phyloP scores from a whole-genome alignment of 1,284 basidiomycete genomes.

The Schizophyllum commune region DNA sequence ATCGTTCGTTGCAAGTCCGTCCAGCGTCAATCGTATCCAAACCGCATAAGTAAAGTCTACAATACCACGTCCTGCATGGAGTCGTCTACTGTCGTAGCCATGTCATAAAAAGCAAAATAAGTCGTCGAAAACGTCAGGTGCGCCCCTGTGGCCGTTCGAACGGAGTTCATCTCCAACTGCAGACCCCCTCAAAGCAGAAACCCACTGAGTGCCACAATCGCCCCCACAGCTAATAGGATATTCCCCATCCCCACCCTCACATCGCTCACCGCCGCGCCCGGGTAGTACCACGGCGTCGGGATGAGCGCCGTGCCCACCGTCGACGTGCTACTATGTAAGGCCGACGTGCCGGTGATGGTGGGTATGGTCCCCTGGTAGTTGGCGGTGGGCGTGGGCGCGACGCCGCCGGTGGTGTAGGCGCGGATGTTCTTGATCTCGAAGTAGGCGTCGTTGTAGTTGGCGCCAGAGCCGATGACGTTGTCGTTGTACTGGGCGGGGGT shows the following conservation, averaged over 20 bases:
- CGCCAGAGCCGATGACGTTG: conserved; percentile 31
- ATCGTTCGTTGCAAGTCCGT: too few relatives aligned
- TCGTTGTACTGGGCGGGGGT: conserved; percentile 26
- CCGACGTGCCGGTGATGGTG: background rate
- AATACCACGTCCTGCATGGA: background rate
- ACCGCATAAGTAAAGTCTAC: background rate
- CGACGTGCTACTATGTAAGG: background rate
- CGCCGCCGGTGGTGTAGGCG: conserved; percentile 22
- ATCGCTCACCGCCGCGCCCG: background rate
- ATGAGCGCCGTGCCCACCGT: background rate
- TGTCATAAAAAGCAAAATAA: background rate
- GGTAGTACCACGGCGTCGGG: background rate
- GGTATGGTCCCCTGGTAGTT: background rate
- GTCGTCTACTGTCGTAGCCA: background rate
- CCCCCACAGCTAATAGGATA: background rate
- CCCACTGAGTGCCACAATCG: background rate
- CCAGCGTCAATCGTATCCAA: background rate
- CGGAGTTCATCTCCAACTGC: too few relatives aligned
- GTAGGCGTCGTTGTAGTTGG: conserved; percentile 22
- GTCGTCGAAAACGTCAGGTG: too few relatives aligned
- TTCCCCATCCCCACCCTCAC: background rate
- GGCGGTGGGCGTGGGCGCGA: conserved; percentile 19
- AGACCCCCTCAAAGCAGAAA: background rate
- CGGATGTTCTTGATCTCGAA: conserved; percentile 24
- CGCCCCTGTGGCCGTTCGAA: too few relatives aligned